phyloP scores from a whole-genome alignment of 495 filamentous ascomycete genomes.

The Filosporella fistucella region DNA sequence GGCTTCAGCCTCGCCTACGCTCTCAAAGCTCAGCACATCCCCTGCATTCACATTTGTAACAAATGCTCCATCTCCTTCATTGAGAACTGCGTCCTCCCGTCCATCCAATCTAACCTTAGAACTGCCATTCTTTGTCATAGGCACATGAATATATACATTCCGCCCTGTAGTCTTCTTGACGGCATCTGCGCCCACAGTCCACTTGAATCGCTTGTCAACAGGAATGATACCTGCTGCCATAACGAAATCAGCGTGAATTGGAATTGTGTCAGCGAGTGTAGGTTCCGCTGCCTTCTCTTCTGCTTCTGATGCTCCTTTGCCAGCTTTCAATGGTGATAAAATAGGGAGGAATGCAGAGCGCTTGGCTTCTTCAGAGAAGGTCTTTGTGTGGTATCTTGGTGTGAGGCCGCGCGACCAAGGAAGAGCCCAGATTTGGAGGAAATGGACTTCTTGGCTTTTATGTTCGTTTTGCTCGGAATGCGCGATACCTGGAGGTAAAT shows the following conservation, averaged over 20 bases:
- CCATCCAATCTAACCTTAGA: conserved; percentile 53
- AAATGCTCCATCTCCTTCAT: conserved; percentile 74
- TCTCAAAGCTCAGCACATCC: conserved; percentile 56
- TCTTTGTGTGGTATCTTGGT: conserved; percentile 66
- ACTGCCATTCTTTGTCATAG: conserved; percentile 69
- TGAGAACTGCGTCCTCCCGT: conserved; percentile 54
- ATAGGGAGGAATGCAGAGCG: conserved; percentile 61
- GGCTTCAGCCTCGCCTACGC: conserved; percentile 60
- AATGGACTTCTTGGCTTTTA: conserved; percentile 58
- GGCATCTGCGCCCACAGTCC: conserved; percentile 50
- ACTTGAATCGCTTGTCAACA: conserved; percentile 49
- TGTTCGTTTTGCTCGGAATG: conserved; percentile 72
- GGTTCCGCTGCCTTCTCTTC: conserved; percentile 56
- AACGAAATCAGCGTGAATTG: conserved; percentile 73
- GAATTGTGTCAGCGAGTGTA: conserved; percentile 57
- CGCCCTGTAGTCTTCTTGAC: conserved; percentile 43
- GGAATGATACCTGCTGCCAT: conserved; percentile 69
- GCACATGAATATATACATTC: conserved; percentile 72
- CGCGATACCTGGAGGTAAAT: conserved; percentile 50
- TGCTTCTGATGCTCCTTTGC: conserved; percentile 50
- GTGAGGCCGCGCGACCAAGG: conserved; percentile 64
- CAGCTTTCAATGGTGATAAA: conserved; percentile 64
- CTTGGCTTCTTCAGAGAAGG: conserved; percentile 65
- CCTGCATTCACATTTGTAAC: conserved; percentile 50
- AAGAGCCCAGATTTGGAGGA: conserved; percentile 77